These are phyloP conservation scores for Aureobasidium musti DNA, from an alignment of 2,329 filamentous ascomycete species.

Conservation along the genomic window DNA sequence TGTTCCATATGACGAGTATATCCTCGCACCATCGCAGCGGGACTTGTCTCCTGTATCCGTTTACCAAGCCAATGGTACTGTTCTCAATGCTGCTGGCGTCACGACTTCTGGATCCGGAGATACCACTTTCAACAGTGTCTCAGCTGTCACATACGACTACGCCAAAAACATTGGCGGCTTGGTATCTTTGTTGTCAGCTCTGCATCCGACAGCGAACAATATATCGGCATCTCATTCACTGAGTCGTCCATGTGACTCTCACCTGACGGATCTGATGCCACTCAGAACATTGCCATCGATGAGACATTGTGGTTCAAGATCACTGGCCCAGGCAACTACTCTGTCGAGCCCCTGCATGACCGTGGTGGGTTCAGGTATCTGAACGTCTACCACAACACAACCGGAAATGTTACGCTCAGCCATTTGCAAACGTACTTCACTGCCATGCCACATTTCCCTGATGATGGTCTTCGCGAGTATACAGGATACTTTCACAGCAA, in stretches of 20 bases:
- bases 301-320: conserved; percentile 52
- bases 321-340: conserved; percentile 46
- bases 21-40: conserved; percentile 19
- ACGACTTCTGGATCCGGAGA: conserved; percentile 4
- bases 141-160: conserved; percentile 26
- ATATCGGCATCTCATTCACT: conserved; percentile 48
- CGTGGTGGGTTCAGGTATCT: conserved; percentile 52
- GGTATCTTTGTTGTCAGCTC: conserved; percentile 42
- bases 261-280: conserved; percentile 50
- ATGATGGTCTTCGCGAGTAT: conserved; percentile 35
- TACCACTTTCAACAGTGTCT: conserved; percentile 2
- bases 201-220: conserved; percentile 41
- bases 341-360: conserved; percentile 45
- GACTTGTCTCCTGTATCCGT: conserved; percentile 2
- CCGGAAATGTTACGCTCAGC: conserved; percentile 44
- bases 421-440: conserved; percentile 48
- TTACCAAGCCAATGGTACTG: conserved; percentile 17
- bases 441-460: conserved; percentile 48
- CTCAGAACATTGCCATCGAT: conserved; percentile 50
- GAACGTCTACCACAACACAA: conserved; percentile 49
- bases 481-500: conserved; percentile 48
- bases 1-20: conserved; percentile 23
- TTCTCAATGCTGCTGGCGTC: neutral
- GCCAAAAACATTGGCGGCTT: conserved; percentile 46
- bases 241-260: conserved; percentile 54